Base-by-base conservation (phyloP, 352 stramenopile species). In the Pythium utonaiense region DNA sequence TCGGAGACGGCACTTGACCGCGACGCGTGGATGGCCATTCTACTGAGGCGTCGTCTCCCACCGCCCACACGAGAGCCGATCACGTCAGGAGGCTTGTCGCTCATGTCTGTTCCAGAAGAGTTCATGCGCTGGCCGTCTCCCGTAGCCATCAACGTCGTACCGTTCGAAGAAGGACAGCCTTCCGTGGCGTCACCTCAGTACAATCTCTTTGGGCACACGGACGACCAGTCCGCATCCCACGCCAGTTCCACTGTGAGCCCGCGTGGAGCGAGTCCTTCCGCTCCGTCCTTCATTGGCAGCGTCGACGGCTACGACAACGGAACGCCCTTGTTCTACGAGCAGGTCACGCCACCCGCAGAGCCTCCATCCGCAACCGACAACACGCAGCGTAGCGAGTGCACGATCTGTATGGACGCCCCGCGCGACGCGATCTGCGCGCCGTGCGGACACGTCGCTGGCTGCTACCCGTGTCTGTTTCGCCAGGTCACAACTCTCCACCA, bases 381-480 rank as follows among this genome's bases (percentile, higher is more conserved):
- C 25, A 2, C 6, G 6, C 52, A 60, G 19, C 62, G 57, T 2
- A 58, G 64, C 54, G 64, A 85, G 64, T 90, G 78, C 51, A 66
- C 75, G 33, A 81, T 90, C 40, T 90, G 80, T 59, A 74, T 82
- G 57, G 73, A 82, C 66, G 71, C 64, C 27, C 63, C 57, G 41
- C 62, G 74, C 16, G 80, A 85, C 53, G 78, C 76, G 19, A 71
- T 88, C 61, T 90, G 80, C 57, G 71, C 83, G 21, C 80, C 80
- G 0, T 90, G 80, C 54, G 80, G 80, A 45, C 80, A 90, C 65
- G 64, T 81, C 45, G 78, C 73, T 10, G 78, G 74, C 16, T 90
- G 80, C 61, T 65, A 73, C 27, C 22, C 53, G 8, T 90, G 80
- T 48, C 68, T 90, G 42, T 50, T 58, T 33, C 63, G n/a, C 57